Evolutionary conservation across 2,329 filamentous ascomycete species (phyloP).

Genomic region (Calonectria pseudoturangicola): DNA sequence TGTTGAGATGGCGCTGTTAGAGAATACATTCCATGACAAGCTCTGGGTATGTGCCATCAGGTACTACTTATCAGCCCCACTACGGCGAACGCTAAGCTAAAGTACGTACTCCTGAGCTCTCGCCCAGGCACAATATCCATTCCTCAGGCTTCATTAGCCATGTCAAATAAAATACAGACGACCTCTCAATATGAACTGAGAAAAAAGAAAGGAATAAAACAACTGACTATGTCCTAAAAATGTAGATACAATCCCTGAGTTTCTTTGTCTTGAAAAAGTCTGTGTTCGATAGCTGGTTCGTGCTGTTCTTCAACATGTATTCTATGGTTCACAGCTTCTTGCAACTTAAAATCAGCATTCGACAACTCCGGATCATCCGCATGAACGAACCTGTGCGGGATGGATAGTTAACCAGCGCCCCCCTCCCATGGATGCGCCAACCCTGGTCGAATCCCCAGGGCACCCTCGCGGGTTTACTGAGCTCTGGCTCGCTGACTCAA

Average conservation of each 20-base stretch:
- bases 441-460: background rate
- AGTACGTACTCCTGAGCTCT: conserved; percentile 3
- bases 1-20: conserved; percentile 37
- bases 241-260: no score
- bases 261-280: no score
- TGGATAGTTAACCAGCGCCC: background rate
- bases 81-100: background rate
- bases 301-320: background rate
- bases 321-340: background rate
- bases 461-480: background rate
- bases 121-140: background rate
- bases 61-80: conserved; percentile 29
- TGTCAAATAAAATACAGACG: background rate
- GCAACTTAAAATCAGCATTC: background rate
- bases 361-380: background rate
- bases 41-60: fast-evolving
- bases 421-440: background rate
- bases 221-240: no score
- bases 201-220: no score
- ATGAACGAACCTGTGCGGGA: background rate
- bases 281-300: background rate
- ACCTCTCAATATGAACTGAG: background rate
- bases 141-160: background rate
- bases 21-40: background rate
- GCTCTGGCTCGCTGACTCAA: conserved; percentile 13